phyloP scores from a whole-genome alignment of 2,329 filamentous ascomycete species.

The Arthroderma uncinatum region DNA sequence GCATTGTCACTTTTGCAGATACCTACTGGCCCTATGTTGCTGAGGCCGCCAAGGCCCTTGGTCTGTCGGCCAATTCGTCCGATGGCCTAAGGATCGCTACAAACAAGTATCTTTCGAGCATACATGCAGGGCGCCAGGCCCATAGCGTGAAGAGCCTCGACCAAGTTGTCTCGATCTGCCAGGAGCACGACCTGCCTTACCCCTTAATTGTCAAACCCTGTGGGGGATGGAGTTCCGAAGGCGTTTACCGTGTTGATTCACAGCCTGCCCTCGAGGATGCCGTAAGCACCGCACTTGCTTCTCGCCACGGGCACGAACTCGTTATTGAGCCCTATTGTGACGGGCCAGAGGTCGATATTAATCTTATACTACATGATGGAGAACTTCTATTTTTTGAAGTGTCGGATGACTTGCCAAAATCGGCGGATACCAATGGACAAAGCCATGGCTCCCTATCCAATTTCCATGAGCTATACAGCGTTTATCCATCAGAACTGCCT shows the following conservation, averaged over 20 bases:
- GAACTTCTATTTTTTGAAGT: no score
- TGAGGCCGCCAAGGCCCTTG: not conserved
- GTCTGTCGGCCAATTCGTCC: not conserved
- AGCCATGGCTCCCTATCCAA: no score
- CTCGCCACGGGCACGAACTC: not conserved
- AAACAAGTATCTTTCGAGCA: not conserved
- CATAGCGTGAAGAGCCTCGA: not conserved
- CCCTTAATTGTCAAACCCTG: not conserved
- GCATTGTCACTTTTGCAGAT: not conserved
- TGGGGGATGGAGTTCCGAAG: not conserved
- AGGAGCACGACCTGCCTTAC: not conserved
- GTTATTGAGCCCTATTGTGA: not conserved
- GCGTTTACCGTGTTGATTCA: not conserved
- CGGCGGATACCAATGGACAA: no score
- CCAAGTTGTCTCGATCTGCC: not conserved
- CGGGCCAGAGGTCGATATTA: not conserved
- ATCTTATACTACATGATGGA: no score
- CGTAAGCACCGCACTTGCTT: not conserved
- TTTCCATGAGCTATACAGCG: no score
- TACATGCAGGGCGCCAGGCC: not conserved
- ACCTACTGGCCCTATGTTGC: not conserved
- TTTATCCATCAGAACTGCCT: no score
- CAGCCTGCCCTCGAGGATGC: not conserved
- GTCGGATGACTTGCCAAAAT: no score
- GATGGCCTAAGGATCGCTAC: not conserved